Evolutionary conservation across 495 filamentous ascomycete genomes (phyloP).

Genomic region (Hypoxylon intermedium): DNA sequence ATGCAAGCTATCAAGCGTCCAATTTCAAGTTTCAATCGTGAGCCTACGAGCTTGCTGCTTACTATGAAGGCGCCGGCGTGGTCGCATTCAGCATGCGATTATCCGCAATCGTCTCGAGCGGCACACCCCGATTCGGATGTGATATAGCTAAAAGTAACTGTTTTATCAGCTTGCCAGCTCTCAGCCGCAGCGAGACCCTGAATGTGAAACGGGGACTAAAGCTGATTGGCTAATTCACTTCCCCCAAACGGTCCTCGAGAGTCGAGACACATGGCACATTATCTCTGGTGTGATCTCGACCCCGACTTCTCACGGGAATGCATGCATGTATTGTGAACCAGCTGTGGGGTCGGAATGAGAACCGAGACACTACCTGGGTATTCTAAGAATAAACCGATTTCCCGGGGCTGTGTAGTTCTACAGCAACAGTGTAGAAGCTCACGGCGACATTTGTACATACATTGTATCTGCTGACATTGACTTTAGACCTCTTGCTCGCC

Average conservation of each 20-base stretch:
- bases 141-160: constrained; percentile 2
- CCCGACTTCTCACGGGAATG: background rate
- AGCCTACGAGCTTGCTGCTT: constrained; percentile 8
- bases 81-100: constrained; percentile 5
- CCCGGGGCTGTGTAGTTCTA: background rate
- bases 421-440: background rate
- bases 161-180: constrained; percentile 2
- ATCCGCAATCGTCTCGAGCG: background rate
- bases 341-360: constrained; percentile 11
- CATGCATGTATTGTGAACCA: background rate
- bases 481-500: background rate
- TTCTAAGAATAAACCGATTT: constrained; percentile 14
- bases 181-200: constrained; percentile 20
- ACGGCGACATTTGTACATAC: background rate
- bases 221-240: constrained; percentile 7
- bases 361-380: background rate
- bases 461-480: background rate
- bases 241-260: background rate
- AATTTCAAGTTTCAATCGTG: background rate
- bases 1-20: background rate
- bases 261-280: background rate
- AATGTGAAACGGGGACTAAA: constrained; percentile 7
- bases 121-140: constrained; percentile 9
- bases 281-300: background rate
- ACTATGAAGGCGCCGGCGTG: constrained; percentile 15